Conservation (phyloP, 768 basidiomycete species). For the Crassisporium funariophilum region DNA sequence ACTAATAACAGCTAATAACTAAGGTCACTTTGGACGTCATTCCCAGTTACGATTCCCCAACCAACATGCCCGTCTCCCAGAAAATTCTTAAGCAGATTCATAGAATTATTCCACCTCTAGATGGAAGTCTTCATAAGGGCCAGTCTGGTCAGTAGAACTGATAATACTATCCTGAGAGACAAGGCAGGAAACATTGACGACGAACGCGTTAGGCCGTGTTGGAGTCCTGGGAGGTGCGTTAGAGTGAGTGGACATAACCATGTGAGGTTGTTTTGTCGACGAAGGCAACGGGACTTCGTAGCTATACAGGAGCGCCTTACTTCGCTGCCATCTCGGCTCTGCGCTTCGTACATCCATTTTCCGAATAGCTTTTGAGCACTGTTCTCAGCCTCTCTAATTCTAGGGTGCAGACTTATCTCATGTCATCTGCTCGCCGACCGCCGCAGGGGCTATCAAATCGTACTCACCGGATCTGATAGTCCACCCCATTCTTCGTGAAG, state of each 20-base stretch:
- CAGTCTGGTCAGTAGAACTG: conserved; percentile 68
- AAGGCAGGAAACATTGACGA: background rate
- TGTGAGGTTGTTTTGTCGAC: background rate
- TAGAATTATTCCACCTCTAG: conserved; percentile 86
- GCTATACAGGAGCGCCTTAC: conserved; percentile 97
- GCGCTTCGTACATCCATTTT: conserved; percentile 60
- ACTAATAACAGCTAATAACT: no score
- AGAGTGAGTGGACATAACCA: conserved; percentile 59
- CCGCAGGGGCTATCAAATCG: conserved; percentile 92
- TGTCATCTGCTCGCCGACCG: conserved; percentile 94
- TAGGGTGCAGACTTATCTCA: conserved; percentile 95
- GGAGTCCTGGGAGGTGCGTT: conserved; percentile 92
- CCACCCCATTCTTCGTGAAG: conserved; percentile 83
- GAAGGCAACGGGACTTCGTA: conserved; percentile 30
- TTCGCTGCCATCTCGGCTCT: conserved; percentile 92
- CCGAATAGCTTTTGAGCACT: background rate
- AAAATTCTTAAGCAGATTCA: conserved; percentile 70
- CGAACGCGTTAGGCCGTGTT: conserved; percentile 63
- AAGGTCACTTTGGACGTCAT: background rate
- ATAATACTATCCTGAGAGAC: background rate
- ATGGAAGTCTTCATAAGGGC: conserved; percentile 89
- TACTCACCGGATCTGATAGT: conserved; percentile 98
- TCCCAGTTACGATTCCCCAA: background rate
- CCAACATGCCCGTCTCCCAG: conserved; percentile 61
- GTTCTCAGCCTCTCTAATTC: conserved; percentile 2